These are phyloP conservation scores for Phialocephala subalpina DNA, from an alignment of 2,329 filamentous ascomycete species.

Conservation along the genomic window DNA sequence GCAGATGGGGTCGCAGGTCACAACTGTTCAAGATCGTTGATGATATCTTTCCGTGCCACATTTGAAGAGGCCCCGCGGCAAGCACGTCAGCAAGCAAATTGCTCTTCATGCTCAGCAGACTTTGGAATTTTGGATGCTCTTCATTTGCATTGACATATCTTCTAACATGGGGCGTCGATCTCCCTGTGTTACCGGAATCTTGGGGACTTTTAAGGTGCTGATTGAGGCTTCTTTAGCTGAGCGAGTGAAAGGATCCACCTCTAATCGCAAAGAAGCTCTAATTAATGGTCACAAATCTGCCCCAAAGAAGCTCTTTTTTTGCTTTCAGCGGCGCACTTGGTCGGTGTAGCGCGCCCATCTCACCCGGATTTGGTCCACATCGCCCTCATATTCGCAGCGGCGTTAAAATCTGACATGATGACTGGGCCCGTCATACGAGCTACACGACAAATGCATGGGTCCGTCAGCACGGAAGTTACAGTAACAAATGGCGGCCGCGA, in stretches of 20 bases:
- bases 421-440: neutral
- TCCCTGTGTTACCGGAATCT: conserved; percentile 1
- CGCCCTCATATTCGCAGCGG: neutral
- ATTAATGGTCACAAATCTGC: neutral
- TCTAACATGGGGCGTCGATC: neutral
- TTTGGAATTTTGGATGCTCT: neutral
- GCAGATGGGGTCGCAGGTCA: conserved; percentile 18
- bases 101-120: conserved; percentile 10
- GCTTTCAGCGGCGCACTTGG: neutral
- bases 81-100: conserved; percentile 9
- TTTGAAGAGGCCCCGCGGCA: neutral
- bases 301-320: neutral
- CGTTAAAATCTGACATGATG: conserved; percentile 10
- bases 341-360: neutral
- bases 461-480: conserved; percentile 5
- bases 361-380: neutral
- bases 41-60: neutral
- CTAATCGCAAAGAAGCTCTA: neutral
- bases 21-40: neutral
- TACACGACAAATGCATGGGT: conserved; percentile 8
- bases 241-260: neutral
- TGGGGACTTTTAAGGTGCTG: conserved; percentile 6
- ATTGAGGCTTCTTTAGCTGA: conserved; percentile 5
- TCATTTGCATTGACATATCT: neutral
- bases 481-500: conserved; percentile 9